phyloP scores from a whole-genome alignment of 805 yeast genomes.

The Lipomyces spencermartinsiae region DNA sequence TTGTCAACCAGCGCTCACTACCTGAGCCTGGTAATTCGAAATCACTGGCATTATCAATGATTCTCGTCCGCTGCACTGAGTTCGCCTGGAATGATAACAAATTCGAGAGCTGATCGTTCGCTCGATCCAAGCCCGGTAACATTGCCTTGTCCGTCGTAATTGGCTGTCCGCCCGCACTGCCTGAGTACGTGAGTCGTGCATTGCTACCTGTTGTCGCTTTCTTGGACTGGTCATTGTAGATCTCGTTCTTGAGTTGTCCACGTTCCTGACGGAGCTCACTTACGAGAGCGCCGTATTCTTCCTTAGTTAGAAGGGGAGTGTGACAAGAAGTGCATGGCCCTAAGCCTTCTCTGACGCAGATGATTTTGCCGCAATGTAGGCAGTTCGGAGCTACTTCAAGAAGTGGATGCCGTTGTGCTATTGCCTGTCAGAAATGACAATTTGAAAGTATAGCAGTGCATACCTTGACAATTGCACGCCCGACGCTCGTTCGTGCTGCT shows the following conservation, averaged over 20 bases:
- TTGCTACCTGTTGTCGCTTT: background rate
- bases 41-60: slow-evolving; percentile 92
- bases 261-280: slow-evolving; percentile 62
- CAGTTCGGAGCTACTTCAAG: slow-evolving; percentile 94
- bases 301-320: slow-evolving; percentile 61
- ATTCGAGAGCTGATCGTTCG: slow-evolving; percentile 75
- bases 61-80: slow-evolving; percentile 86
- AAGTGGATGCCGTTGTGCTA: slow-evolving; percentile 69
- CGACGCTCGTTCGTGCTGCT: slow-evolving; percentile 7
- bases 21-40: slow-evolving; percentile 67
- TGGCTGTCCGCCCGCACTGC: slow-evolving; percentile 35
- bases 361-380: slow-evolving; percentile 89
- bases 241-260: slow-evolving; percentile 49
- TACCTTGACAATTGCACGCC: slow-evolving; percentile 38
- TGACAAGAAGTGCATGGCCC: slow-evolving; percentile 91
- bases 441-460: background rate
- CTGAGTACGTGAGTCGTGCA: slow-evolving; percentile 29
- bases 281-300: slow-evolving; percentile 67
- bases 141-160: background rate
- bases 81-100: slow-evolving; percentile 81
- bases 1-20: slow-evolving; percentile 76
- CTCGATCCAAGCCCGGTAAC: slow-evolving; percentile 54
- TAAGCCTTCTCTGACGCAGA: slow-evolving; percentile 87
- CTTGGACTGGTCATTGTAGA: slow-evolving; percentile 21
- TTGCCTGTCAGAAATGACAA: background rate